Base-by-base conservation (phyloP, 2,329 filamentous ascomycete genomes). In the Kalaharituber pfeilii region DNA sequence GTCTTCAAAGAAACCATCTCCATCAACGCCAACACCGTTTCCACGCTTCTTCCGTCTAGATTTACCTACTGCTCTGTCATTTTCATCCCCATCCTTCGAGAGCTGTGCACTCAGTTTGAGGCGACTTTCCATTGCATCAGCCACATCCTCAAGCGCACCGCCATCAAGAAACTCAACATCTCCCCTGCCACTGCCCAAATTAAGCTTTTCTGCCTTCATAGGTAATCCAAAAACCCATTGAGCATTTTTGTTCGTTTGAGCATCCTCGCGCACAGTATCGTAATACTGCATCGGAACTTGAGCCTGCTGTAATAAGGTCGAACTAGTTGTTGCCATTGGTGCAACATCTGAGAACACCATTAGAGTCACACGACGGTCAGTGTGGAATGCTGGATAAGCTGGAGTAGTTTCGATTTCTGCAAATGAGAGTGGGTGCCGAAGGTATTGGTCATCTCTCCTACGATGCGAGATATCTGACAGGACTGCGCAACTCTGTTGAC, bases 381-480 rank as follows among this genome's bases (percentile, higher is more conserved):
- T 91, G 66, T 96, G 89, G 71, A 96, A 95, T 1, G 91, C 89
- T 64, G 94, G 88, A 63, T 94, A 96, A 1, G 89, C 86, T 3
- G 88, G 84, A 65, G 89, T 95, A 1, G 89, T 94, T 66, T 98
- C 91, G 60, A 94, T 93, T 71, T 95, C 88, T 5, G 86, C 86
- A 78, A 88, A 66, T 71, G 83, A 66, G 70, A 84, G 68, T 72
- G 82, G 66, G 72, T 75, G 53, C 68, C 71, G 57, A 63, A 67
- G 69, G 50, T 64, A 65, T 59, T 60, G 63, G 62, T 64, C 66
- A 53, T 65, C 68, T 62, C 60, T 67, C 68, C 53, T 67, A 67
- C 42, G n/a, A 25, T 5, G 25, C 3, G 18, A 22, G 13, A 6
- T 22, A 25, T 62, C 67, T 70, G 63, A 59, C 69, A 57, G 71